Evolutionary conservation across 2,329 filamentous ascomycete species (phyloP), one percentile per base, ranked within the genome.

Genomic region (Aspergillus brasiliensis): DNA sequence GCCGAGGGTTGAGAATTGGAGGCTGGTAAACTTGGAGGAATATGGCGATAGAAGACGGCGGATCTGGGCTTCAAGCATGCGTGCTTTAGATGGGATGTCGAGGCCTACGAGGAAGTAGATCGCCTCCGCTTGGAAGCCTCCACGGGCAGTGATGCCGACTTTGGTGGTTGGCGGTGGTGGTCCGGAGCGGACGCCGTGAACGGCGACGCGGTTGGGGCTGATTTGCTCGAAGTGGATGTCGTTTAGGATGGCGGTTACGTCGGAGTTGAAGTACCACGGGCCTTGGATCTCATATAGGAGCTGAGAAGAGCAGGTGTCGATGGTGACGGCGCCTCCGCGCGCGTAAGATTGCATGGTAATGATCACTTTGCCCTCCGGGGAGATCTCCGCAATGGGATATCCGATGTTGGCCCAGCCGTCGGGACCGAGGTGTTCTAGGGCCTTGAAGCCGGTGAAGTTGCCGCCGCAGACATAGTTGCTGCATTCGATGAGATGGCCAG

Each of bases 241-340:
- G 49, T 79, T 73, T 13, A 86, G 71, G 13, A 83, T 66, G 0
- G 84, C 84, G 0, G 81, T 84, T 28, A 86, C 83, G 62, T 86
- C 84, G 0, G 80, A 82, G 71, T 86, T 85, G 75, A 79, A 83
- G 67, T 86, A 86, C 76, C 79, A 81, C 0, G 81, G 81, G 5
- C 83, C 83, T 63, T 84, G 82, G 15, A 84, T 81, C 67, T 84
- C 82, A 65, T 84, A 85, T 2, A 85, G 65, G 2, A 85, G 72
- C 61, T 86, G 83, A 3, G 79, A 81, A 0, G 78, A 79, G 57
- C 82, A 81, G 0, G 83, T 85, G 56, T 84, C 80, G 7, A 81
- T 77, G 1, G 75, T 78, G 17, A 81, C 74, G 2, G 73, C 63
- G n/a, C 81, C 80, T 2, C 75, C 76, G 1, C 67, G 69, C 7